phyloP scores from a whole-genome alignment of 192 early-diverging fungal genomes.

The Ambispora gerdemannii region DNA sequence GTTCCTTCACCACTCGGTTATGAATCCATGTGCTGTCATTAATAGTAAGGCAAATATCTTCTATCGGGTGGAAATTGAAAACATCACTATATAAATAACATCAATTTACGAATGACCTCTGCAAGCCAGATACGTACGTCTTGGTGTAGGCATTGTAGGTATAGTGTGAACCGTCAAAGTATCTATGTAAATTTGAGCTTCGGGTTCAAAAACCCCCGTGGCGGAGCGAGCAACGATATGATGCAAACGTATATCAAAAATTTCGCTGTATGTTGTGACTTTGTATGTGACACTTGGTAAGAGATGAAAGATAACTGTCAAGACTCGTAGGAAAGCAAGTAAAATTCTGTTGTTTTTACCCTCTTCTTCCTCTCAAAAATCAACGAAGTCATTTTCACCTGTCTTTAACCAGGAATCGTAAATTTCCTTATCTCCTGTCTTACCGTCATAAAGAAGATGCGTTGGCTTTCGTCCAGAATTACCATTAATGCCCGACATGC shows the following conservation, averaged over 20 bases:
- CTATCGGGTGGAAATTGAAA: constrained; percentile 23
- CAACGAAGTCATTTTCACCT: constrained; percentile 14
- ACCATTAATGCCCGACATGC: background rate
- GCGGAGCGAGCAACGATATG: background rate
- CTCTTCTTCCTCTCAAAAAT: background rate
- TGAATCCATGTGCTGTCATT: constrained; percentile 20
- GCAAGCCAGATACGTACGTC: constrained; percentile 13
- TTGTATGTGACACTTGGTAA: background rate
- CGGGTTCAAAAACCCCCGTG: constrained; percentile 26
- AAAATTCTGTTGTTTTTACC: no score
- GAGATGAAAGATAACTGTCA: background rate
- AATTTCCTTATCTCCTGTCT: constrained; percentile 6
- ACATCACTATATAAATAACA: background rate
- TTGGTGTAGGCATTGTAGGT: constrained; percentile 21
- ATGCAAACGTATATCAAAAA: constrained; percentile 24
- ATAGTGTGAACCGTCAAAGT: constrained; percentile 10
- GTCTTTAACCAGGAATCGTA: constrained; percentile 8
- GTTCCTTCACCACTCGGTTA: background rate
- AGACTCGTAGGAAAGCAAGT: constrained; percentile 6
- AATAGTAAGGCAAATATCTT: constrained; percentile 12
- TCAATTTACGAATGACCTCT: background rate
- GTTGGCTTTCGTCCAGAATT: background rate
- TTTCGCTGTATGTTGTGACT: constrained; percentile 4
- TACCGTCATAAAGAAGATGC: constrained; percentile 18
- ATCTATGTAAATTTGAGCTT: constrained; percentile 27